A percentile compares a stretch with the other conserved stretches of the same genome.
Conservation (phyloP, 495 filamentous ascomycete genomes). For the Hamigera avellanea region DNA sequence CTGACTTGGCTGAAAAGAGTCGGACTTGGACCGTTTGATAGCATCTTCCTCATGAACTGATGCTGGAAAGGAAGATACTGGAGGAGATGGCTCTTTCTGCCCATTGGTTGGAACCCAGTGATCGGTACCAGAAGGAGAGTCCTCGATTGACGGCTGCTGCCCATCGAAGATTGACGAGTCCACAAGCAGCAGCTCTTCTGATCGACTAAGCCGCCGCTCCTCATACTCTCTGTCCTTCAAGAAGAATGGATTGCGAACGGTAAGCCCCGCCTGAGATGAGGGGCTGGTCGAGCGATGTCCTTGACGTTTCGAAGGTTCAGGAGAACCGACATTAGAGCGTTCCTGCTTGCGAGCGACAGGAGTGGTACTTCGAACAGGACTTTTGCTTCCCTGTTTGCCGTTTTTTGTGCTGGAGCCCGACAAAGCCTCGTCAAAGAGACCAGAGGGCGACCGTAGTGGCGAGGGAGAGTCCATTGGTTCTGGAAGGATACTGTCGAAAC, state of each 20-base stretch:
- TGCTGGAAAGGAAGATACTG: neutral
- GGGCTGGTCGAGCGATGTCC: constrained; percentile 1
- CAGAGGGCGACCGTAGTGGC: neutral
- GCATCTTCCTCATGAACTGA: neutral
- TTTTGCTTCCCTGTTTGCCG: neutral
- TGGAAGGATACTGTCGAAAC: neutral
- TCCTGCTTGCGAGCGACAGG: neutral
- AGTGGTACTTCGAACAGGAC: neutral
- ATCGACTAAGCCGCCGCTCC: neutral
- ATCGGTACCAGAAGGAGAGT: no score
- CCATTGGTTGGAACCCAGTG: neutral
- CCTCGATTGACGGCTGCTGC: no score
- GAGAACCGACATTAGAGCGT: neutral
- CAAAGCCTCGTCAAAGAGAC: neutral
- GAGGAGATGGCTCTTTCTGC: neutral
- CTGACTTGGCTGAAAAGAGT: neutral
- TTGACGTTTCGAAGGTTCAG: neutral
- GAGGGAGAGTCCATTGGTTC: neutral
- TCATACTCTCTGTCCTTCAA: constrained; percentile 11
- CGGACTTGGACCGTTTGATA: neutral
- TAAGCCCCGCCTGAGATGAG: constrained; percentile 3
- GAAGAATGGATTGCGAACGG: constrained; percentile 18
- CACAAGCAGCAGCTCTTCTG: no score
- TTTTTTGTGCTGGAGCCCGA: neutral
- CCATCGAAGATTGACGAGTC: no score